Evolutionary conservation across 1,284 basidiomycete species (phyloP), one percentile per base, ranked within the genome.

Genomic region (Irpex lacteus): DNA sequence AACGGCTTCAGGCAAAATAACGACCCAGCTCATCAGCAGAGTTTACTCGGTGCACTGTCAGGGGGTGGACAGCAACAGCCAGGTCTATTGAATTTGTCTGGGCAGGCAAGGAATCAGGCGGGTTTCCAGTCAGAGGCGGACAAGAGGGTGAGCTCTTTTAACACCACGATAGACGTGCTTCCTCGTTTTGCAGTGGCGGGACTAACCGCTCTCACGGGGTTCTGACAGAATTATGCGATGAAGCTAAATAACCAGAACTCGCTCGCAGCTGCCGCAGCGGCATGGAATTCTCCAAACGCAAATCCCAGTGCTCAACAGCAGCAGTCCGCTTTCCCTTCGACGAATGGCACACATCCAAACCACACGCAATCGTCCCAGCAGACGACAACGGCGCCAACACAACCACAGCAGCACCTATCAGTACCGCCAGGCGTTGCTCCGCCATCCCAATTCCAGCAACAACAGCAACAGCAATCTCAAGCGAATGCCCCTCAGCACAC

Each of bases 71-170:
- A 76, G 63, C 75, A 79, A 66, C 76, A 87, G 62, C 89, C 90
- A 4, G 90, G 89, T 34, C 81, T 91, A 80, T 75, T 91, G 69
- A 90, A 88, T 71, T 72, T 91, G 64, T 56, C 54, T 7, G 82
- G 81, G 9, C 83, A 85, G 68, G 75, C 82, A 68, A 80, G 87
- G 70, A 82, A 81, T 73, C 85, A 87, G 76, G 84, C 82, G 65
- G 85, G 83, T 54, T 87, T 89, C 68, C 85, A 87, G 77, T 74
- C 80, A 47, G 88, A 90, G 64, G 76, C 81, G 44, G 89, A 91
- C 69, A 90, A 90, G 73, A 81, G 89, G 80, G 89, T 90, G 76
- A 77, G 88, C 82, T n/a, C 55, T 38, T 11, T 40, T 56, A 38
- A 36, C 6, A 26, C 34, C 34, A 32, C 37, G 11, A 11, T 18